phyloP scores from a whole-genome alignment of 1,284 basidiomycete species.

The Prillingera fragicola region DNA sequence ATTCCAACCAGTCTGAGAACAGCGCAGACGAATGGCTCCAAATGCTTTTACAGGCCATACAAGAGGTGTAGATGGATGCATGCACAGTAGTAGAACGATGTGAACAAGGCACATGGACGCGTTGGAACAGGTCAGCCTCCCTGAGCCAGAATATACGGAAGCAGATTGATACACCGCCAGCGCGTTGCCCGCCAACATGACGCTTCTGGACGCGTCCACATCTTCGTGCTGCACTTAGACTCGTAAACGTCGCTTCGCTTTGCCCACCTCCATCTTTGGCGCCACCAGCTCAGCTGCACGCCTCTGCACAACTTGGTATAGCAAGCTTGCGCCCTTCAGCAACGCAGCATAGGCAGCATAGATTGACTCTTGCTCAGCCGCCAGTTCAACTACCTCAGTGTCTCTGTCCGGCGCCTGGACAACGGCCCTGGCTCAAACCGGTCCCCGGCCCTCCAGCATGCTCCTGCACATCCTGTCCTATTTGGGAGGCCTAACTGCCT shows the following conservation, averaged over 20 bases:
- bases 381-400: no score
- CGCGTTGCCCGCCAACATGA: slow-evolving; percentile 24
- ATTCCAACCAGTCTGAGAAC: slow-evolving; percentile 5
- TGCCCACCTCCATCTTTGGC: no score
- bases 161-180: slow-evolving; percentile 2
- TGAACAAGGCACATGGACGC: neutral
- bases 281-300: no score
- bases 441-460: neutral
- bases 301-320: no score
- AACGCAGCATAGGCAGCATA: no score
- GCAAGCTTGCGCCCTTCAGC: no score
- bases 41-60: neutral
- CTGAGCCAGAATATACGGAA: neutral
- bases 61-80: neutral
- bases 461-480: slow-evolving; percentile 52
- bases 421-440: no score
- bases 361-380: no score
- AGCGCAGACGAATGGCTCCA: slow-evolving; percentile 8
- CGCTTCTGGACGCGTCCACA: no score
- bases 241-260: no score
- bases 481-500: slow-evolving; percentile 61
- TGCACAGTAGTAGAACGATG: neutral
- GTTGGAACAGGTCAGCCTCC: neutral
- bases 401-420: no score
- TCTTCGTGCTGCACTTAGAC: no score